phyloP scores from a whole-genome alignment of 805 yeast genomes.

The Diddensiella caesifluorescens region DNA sequence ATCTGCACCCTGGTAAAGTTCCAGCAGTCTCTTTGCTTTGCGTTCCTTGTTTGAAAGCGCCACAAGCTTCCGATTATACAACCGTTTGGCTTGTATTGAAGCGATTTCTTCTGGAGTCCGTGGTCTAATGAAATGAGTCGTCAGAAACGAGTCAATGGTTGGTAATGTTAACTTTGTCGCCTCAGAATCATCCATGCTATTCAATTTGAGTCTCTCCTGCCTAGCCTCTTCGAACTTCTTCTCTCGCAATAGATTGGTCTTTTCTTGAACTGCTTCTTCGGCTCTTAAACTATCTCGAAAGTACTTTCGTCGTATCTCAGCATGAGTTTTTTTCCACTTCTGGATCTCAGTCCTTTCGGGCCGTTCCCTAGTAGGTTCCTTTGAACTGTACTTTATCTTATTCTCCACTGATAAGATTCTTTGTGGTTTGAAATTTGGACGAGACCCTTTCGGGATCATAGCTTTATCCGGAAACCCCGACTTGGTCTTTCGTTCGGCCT shows the following conservation, averaged over 20 bases:
- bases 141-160: constrained; percentile 53
- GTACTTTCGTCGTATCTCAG: constrained; percentile 68
- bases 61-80: constrained; percentile 55
- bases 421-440: constrained; percentile 47
- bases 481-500: constrained; percentile 42
- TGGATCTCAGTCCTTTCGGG: constrained; percentile 28
- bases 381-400: constrained; percentile 50
- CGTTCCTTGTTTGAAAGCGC: constrained; percentile 49
- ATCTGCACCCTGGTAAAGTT: constrained; percentile 64
- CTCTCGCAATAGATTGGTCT: constrained; percentile 36
- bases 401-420: constrained; percentile 48
- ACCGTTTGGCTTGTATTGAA: constrained; percentile 52
- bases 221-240: constrained; percentile 34
- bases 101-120: constrained; percentile 68
- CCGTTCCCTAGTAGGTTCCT: constrained; percentile 37
- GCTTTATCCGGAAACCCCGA: constrained; percentile 65
- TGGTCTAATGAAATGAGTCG: constrained; percentile 65
- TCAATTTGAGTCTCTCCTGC: constrained; percentile 29
- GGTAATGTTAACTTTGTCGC: constrained; percentile 70
- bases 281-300: constrained; percentile 54
- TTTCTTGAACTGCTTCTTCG: constrained; percentile 47
- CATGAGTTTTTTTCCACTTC: constrained; percentile 45
- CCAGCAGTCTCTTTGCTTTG: constrained; percentile 54
- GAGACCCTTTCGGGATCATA: constrained; percentile 60
- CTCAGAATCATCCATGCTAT: constrained; percentile 31